Conservation (phyloP, 2,329 filamentous ascomycete species). For the Penicillium frequentans region DNA sequence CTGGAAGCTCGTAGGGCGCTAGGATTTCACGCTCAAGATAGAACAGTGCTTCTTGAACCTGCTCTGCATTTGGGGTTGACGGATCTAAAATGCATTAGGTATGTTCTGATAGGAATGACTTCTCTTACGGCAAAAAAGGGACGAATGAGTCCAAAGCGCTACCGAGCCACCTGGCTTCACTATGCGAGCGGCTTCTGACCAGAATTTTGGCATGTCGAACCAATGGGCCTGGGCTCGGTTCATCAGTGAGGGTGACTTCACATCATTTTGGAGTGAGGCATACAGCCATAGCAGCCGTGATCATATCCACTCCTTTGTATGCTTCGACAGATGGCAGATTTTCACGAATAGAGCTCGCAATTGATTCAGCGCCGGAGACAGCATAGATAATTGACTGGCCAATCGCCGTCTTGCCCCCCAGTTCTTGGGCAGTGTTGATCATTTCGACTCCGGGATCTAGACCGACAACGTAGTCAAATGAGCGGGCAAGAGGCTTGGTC, state of each 20-base stretch:
- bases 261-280: not conserved
- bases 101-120: not conserved
- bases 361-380: slow-evolving; percentile 47
- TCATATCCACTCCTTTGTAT: slow-evolving; percentile 45
- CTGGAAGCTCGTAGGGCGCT: slow-evolving; percentile 39
- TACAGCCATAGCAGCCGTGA: slow-evolving; percentile 50
- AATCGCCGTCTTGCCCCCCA: slow-evolving; percentile 31
- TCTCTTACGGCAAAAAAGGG: slow-evolving; percentile 15
- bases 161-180: slow-evolving; percentile 56
- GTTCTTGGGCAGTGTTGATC: slow-evolving; percentile 49
- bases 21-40: slow-evolving; percentile 40
- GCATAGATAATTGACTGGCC: slow-evolving; percentile 42
- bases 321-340: slow-evolving; percentile 22
- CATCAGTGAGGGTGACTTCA: not conserved
- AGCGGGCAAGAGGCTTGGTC: slow-evolving; percentile 45
- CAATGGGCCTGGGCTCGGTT: slow-evolving; percentile 49
- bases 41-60: slow-evolving; percentile 45
- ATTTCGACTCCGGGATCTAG: slow-evolving; percentile 56
- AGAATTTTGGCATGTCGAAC: slow-evolving; percentile 58
- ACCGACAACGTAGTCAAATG: slow-evolving; percentile 51
- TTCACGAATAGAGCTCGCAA: not conserved
- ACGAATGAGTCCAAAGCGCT: slow-evolving; percentile 50
- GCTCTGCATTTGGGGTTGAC: slow-evolving; percentile 41
- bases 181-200: slow-evolving; percentile 46
- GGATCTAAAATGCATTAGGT: slow-evolving; percentile 18